Conservation (phyloP, 352 stramenopile genomes). For the Sclerospora graminicola region DNA sequence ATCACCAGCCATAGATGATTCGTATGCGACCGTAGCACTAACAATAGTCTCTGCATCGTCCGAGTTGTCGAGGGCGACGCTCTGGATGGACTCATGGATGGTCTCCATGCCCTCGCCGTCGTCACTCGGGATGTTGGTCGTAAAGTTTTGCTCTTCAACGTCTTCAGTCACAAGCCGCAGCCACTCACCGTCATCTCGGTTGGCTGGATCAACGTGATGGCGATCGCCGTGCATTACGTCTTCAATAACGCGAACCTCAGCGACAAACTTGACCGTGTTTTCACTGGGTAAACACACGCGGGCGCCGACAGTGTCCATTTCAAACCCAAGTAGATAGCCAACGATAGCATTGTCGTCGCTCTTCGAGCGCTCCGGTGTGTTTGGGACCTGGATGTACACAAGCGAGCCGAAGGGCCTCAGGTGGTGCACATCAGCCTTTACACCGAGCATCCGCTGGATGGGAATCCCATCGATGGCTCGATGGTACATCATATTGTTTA, state of each 20-base stretch:
- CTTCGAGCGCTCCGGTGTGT: background rate
- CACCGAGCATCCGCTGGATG: conserved; percentile 1
- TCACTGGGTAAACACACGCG: conserved; percentile 3
- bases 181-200: background rate
- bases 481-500: conserved; percentile 2
- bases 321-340: conserved; percentile 1
- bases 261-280: conserved; percentile 1
- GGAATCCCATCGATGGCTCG: conserved; percentile 1
- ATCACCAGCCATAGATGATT: no score
- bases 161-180: background rate
- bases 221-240: background rate
- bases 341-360: conserved; percentile 1
- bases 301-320: conserved; percentile 2
- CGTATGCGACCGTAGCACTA: no score
- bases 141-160: background rate
- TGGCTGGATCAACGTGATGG: background rate
- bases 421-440: conserved; percentile 3
- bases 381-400: background rate
- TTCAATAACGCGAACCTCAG: conserved; percentile 1
- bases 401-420: conserved; percentile 5
- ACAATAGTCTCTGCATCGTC: no score
- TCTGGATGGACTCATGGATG: background rate
- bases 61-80: no score
- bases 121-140: background rate
- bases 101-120: background rate